Conservation (phyloP, 176 grass and related monocot genomes). For the Oryza punctata region DNA sequence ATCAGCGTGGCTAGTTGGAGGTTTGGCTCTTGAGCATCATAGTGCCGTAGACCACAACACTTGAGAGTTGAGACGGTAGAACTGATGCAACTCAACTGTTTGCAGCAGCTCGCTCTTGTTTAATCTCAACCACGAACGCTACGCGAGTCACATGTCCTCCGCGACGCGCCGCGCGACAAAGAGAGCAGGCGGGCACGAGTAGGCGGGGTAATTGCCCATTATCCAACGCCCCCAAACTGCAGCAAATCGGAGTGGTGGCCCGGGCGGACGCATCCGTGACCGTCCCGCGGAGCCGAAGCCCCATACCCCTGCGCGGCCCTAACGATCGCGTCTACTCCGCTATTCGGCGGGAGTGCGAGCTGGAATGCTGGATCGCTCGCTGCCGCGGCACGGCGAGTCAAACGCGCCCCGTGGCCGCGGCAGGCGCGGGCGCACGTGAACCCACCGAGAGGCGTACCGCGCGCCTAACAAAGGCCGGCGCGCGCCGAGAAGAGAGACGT, state of each 20-base stretch:
- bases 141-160: conserved; percentile 24
- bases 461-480: conserved; percentile 17
- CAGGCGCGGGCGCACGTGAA: conserved; percentile 37
- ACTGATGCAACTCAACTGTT: background rate
- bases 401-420: conserved; percentile 41
- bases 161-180: background rate
- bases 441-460: conserved; percentile 14
- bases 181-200: background rate
- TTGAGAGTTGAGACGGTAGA: background rate
- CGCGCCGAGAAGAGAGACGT: background rate
- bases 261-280: conserved; percentile 27
- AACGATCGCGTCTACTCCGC: conserved; percentile 19
- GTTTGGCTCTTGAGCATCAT: background rate
- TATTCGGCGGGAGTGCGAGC: background rate
- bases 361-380: background rate
- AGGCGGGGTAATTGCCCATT: conserved; percentile 21
- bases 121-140: background rate
- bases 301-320: background rate
- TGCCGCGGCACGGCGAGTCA: conserved; percentile 1
- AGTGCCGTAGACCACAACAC: background rate
- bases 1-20: background rate
- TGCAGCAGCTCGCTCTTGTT: background rate
- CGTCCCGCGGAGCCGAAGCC: conserved; percentile 22
- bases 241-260: background rate
- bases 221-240: background rate